A percentile compares a stretch with the other conserved stretches of the same genome.
phyloP scores from a whole-genome alignment of 163 green algal genomes.

The Chlorella variabilis region DNA sequence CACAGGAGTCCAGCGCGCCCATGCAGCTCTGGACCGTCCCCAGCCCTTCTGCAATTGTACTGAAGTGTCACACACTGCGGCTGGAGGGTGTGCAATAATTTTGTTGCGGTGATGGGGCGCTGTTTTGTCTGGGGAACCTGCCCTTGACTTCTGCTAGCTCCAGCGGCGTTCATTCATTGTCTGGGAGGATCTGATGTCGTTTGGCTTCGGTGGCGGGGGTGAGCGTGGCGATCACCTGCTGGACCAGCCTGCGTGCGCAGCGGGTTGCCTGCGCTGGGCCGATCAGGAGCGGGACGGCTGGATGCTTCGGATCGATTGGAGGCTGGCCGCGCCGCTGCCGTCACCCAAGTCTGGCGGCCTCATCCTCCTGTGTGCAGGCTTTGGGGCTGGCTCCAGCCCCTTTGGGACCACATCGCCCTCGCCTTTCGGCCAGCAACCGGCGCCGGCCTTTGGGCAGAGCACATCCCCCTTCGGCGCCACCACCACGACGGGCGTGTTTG shows the following conservation, averaged over 20 bases:
- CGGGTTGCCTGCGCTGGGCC: not conserved
- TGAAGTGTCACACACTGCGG: too few species aligned
- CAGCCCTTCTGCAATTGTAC: too few species aligned
- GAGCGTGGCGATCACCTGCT: not conserved
- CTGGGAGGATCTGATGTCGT: not conserved
- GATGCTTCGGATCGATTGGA: too few species aligned
- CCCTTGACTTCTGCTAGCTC: too few species aligned
- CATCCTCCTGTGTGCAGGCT: constrained; percentile 35
- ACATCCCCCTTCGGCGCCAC: constrained; percentile 46
- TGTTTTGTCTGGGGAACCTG: too few species aligned
- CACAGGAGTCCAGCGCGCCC: too few species aligned
- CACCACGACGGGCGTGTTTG: constrained; percentile 42
- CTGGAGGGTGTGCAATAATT: too few species aligned
- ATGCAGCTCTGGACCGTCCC: too few species aligned
- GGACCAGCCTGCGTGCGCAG: not conserved
- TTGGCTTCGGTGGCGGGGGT: constrained; percentile 10
- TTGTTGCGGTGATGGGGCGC: too few species aligned
- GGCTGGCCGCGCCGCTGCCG: not conserved
- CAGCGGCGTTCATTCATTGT: too few species aligned
- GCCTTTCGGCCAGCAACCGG: constrained; percentile 42
- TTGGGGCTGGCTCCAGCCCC: constrained; percentile 14
- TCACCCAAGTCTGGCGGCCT: too few species aligned
- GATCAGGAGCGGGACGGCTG: too few species aligned
- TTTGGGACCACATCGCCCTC: constrained; percentile 31
- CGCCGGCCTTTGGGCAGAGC: constrained; percentile 24